Conservation (phyloP, 208 protist genomes). For the Phytomonas sp. region DNA sequence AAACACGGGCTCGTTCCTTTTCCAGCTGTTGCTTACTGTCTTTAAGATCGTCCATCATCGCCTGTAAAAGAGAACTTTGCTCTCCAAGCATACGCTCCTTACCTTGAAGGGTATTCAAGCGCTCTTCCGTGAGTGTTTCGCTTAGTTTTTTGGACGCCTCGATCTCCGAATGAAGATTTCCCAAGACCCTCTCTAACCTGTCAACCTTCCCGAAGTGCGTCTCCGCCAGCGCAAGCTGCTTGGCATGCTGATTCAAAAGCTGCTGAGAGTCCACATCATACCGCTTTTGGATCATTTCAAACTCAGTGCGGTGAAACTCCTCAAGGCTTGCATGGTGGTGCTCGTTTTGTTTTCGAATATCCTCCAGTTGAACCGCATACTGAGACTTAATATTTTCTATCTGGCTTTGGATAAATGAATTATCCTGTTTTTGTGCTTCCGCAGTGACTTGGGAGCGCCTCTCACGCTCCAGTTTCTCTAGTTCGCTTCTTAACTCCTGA, state of each 20-base stretch:
- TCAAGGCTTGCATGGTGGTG: slow-evolving; percentile 48
- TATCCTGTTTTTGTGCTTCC: slow-evolving; percentile 53
- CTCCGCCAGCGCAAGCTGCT: slow-evolving; percentile 47
- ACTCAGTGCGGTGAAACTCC: slow-evolving; percentile 57
- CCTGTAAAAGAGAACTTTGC: slow-evolving; percentile 40
- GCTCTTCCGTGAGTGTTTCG: slow-evolving; percentile 54
- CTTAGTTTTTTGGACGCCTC: slow-evolving; percentile 57
- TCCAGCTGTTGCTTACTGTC: slow-evolving; percentile 46
- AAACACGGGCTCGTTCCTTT: slow-evolving; percentile 56
- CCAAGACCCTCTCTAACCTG: slow-evolving; percentile 55
- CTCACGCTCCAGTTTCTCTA: slow-evolving; percentile 65
- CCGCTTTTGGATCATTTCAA: slow-evolving; percentile 58
- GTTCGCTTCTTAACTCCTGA: slow-evolving; percentile 48
- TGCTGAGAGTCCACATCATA: slow-evolving; percentile 53
- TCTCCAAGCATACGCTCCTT: slow-evolving; percentile 55
- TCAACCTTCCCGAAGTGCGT: slow-evolving; percentile 50
- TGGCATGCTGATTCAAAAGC: slow-evolving; percentile 38
- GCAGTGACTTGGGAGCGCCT: slow-evolving; percentile 45
- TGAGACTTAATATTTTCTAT: slow-evolving; percentile 57
- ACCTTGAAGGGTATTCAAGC: slow-evolving; percentile 33
- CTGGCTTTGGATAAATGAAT: slow-evolving; percentile 39
- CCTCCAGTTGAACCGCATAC: slow-evolving; percentile 64
- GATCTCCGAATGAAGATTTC: slow-evolving; percentile 52
- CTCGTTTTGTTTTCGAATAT: slow-evolving; percentile 60
- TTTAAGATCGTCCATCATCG: slow-evolving; percentile 54